phyloP scores from a whole-genome alignment of 192 early-diverging fungal species.

The Entophlyctis helioformis region DNA sequence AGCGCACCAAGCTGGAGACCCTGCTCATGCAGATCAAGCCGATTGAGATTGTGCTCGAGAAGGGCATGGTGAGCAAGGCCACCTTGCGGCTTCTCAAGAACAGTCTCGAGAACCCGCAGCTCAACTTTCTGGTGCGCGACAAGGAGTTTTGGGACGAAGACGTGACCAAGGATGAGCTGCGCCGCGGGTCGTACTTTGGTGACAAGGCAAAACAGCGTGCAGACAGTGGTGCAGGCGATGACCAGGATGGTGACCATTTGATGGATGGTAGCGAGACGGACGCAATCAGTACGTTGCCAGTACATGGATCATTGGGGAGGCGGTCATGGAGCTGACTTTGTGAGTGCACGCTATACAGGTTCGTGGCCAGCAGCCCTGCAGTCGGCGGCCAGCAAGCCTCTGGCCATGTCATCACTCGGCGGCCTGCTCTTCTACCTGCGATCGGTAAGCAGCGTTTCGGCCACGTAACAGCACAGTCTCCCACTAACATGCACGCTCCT shows the following conservation, averaged over 20 bases:
- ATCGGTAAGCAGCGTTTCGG: too few species aligned
- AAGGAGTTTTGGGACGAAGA: conserved; percentile 56
- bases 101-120: conserved; percentile 37
- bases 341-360: neutral
- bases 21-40: conserved; percentile 87
- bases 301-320: conserved; percentile 4
- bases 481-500: too few species aligned
- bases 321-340: conserved; percentile 3
- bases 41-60: conserved; percentile 80
- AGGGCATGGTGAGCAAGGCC: conserved; percentile 38
- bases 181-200: conserved; percentile 44
- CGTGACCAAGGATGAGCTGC: conserved; percentile 48
- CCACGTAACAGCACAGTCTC: too few species aligned
- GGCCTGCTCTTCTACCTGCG: conserved; percentile 81
- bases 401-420: conserved; percentile 45
- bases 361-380: conserved; percentile 12
- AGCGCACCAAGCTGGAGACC: conserved; percentile 86
- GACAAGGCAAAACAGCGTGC: too few species aligned
- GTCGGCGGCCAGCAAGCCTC: conserved; percentile 4
- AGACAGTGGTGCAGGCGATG: too few species aligned
- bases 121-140: conserved; percentile 56
- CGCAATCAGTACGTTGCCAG: neutral
- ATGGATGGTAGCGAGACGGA: conserved; percentile 5
- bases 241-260: too few species aligned
- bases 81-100: conserved; percentile 54